A percentile compares a stretch with the other conserved stretches of the same genome.
These are phyloP conservation scores for Cytospora leucostoma DNA, from an alignment of 2,329 filamentous ascomycete genomes.

Conservation along the genomic window DNA sequence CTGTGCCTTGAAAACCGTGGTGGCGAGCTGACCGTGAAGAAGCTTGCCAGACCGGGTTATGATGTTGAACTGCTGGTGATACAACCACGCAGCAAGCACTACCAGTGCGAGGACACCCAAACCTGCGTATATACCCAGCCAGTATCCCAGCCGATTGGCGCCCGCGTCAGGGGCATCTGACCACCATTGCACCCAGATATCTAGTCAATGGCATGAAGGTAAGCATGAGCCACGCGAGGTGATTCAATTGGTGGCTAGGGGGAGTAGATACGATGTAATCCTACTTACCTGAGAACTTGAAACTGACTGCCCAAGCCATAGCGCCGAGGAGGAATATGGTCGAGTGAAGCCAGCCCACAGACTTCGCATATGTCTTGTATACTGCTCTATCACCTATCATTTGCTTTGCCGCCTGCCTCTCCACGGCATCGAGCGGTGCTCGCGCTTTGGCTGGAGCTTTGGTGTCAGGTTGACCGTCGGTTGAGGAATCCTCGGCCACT, in stretches of 20 bases:
- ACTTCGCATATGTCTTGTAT: constrained; percentile 29
- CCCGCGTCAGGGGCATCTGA: constrained; percentile 27
- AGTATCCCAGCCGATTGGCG: constrained; percentile 26
- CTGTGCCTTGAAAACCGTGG: constrained; percentile 38
- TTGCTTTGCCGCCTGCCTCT: constrained; percentile 8
- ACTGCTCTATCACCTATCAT: constrained; percentile 25
- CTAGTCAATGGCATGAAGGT: constrained; percentile 20
- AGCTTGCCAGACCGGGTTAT: constrained; percentile 31
- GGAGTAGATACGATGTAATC: too few relatives aligned
- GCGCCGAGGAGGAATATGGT: constrained; percentile 27
- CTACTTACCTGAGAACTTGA: constrained; percentile 29
- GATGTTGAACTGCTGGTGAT: constrained; percentile 28
- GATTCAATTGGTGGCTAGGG: background rate
- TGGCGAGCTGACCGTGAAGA: constrained; percentile 36
- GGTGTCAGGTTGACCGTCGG: background rate
- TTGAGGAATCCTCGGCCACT: background rate
- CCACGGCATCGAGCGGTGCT: background rate
- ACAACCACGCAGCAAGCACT: constrained; percentile 29
- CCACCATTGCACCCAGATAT: constrained; percentile 35
- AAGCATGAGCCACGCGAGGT: background rate
- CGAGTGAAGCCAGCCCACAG: constrained; percentile 27
- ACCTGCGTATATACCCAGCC: constrained; percentile 35
- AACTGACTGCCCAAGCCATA: constrained; percentile 26
- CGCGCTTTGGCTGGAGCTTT: background rate
- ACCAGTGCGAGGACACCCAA: constrained; percentile 31